Evolutionary conservation across 176 grass and related monocot genomes (phyloP).

Genomic region (Chloris gayana): DNA sequence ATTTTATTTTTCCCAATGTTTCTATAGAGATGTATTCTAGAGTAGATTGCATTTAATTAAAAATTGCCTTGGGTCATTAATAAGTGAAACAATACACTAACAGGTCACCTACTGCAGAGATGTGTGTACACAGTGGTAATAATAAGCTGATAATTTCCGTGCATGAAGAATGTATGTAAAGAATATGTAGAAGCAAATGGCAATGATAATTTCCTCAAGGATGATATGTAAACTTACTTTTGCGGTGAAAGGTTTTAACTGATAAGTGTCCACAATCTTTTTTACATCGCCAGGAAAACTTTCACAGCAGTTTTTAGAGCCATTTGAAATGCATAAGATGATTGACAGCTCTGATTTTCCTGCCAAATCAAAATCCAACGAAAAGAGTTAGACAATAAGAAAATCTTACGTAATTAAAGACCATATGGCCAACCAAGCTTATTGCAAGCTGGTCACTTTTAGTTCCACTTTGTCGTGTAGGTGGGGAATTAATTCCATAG

Average conservation of each 20-base stretch:
- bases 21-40: neutral
- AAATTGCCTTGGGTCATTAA: neutral
- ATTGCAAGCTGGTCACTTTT: neutral
- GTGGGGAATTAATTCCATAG: neutral
- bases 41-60: neutral
- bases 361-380: slow-evolving; percentile 39
- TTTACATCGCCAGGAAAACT: slow-evolving; percentile 55
- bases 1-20: too few species aligned
- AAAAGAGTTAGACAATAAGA: neutral
- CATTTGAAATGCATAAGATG: slow-evolving; percentile 69
- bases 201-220: neutral
- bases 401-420: neutral
- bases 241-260: slow-evolving; percentile 59
- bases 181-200: neutral
- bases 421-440: neutral
- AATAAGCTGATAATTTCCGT: neutral
- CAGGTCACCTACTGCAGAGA: too few species aligned
- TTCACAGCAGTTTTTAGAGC: slow-evolving; percentile 47
- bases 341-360: slow-evolving; percentile 80
- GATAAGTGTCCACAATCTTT: slow-evolving; percentile 59
- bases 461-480: neutral
- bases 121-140: neutral
- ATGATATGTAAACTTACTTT: slow-evolving; percentile 53
- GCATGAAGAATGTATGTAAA: neutral
- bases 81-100: neutral